phyloP scores from a whole-genome alignment of 2,329 filamentous ascomycete species.

The Colletotrichum musicola region DNA sequence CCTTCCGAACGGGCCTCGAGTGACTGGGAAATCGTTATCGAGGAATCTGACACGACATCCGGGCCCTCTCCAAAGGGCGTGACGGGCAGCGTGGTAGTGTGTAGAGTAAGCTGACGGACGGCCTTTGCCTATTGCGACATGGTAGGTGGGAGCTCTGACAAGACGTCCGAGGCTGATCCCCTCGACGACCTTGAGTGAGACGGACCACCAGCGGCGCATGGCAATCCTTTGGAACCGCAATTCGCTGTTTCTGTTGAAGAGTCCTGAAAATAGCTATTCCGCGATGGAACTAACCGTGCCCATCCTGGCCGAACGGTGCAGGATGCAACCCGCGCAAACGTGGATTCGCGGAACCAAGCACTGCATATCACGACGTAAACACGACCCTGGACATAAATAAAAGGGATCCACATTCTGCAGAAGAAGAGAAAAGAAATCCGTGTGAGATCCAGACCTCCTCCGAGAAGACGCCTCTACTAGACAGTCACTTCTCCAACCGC shows the following conservation, averaged over 20 bases:
- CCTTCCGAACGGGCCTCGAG: no score
- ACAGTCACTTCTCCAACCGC: background rate
- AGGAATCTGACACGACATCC: no score
- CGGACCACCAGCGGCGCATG: no score
- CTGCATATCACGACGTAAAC: background rate
- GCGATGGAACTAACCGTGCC: slow-evolving; percentile 3
- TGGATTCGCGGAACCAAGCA: background rate
- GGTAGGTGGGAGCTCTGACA: no score
- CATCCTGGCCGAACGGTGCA: slow-evolving; percentile 11
- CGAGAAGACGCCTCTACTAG: background rate
- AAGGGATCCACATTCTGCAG: background rate
- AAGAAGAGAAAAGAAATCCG: no score
- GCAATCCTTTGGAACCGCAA: background rate
- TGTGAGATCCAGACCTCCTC: background rate
- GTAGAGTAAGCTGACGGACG: no score
- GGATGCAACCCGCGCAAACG: slow-evolving; percentile 2
- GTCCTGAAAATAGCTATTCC: slow-evolving; percentile 1
- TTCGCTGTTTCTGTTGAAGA: background rate
- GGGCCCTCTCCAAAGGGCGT: no score
- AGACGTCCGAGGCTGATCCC: no score
- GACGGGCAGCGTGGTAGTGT: no score
- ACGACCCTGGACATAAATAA: background rate
- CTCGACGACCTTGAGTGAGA: no score
- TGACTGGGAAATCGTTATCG: no score
- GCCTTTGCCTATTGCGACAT: no score